These are phyloP conservation scores for Physcomitrellopsis africana DNA, from an alignment of 225 moss, liverwort and hornwort species.

Conservation along the genomic window DNA sequence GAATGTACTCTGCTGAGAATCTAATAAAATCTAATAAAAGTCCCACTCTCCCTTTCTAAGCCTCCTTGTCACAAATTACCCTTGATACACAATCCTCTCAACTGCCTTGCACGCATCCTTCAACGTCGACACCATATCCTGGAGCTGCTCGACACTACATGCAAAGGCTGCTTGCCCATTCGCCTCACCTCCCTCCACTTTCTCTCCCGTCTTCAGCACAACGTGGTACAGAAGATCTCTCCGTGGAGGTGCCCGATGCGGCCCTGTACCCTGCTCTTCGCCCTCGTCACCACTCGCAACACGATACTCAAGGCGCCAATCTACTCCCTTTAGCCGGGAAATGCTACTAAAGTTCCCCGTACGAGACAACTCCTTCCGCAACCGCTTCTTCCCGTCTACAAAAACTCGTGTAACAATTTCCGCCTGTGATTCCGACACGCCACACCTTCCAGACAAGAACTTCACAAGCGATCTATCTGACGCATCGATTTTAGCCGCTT, in stretches of 20 bases:
- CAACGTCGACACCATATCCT: slow-evolving; percentile 67
- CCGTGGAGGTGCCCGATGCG: slow-evolving; percentile 36
- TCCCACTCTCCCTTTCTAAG: too few species aligned
- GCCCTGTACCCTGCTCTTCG: slow-evolving; percentile 29
- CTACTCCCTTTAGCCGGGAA: slow-evolving; percentile 53
- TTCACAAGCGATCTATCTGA: slow-evolving; percentile 49
- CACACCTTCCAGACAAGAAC: slow-evolving; percentile 61
- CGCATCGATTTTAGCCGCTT: slow-evolving; percentile 67
- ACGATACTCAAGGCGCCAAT: slow-evolving; percentile 79
- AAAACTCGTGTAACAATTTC: slow-evolving; percentile 53
- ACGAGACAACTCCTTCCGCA: slow-evolving; percentile 51
- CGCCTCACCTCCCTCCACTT: slow-evolving; percentile 43
- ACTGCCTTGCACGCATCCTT: slow-evolving; percentile 90
- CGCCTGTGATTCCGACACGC: slow-evolving; percentile 50
- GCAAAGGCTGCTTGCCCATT: slow-evolving; percentile 52
- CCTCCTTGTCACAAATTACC: slow-evolving; percentile 19
- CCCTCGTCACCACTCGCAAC: slow-evolving; percentile 39
- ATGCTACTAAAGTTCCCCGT: slow-evolving; percentile 59
- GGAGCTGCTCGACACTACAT: slow-evolving; percentile 80
- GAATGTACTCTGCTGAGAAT: background rate
- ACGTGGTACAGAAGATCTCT: slow-evolving; percentile 78
- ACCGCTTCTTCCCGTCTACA: slow-evolving; percentile 58
- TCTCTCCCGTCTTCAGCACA: slow-evolving; percentile 54
- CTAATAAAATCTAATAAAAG: background rate
- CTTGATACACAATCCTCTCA: slow-evolving; percentile 54